Evolutionary conservation across 1,139 yeast species (phyloP), one percentile per base, ranked within the genome.

Genomic region (Dujonia santamariae): DNA sequence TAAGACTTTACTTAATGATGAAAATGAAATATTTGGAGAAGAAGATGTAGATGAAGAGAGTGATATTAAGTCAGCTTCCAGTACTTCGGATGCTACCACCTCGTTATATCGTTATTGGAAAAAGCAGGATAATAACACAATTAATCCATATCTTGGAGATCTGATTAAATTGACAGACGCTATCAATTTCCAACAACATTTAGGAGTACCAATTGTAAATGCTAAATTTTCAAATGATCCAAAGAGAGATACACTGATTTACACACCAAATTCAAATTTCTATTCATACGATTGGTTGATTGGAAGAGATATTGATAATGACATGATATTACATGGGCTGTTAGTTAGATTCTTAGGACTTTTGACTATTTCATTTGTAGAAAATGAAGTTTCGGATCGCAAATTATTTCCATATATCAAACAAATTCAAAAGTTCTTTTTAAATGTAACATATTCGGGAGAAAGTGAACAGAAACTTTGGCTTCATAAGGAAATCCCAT

Each of bases 381-480:
- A 69, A 35, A 70, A 61, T 37, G 75, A 69, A 38, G 65, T 67
- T n/a, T 59, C 63, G 7, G 61, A 62, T 37, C 54, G 52, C 39
- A 54, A 52, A 26, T 48, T 64, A 1, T 28, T 41, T 2, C 40
- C 46, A 4, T 64, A 63, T 44, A 49, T 57, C 28, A 34, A 42
- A 4, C 40, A 41, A 13, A 50, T 63, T 9, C 40, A 37, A 7
- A 23, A 38, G 0, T 52, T 45, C 25, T 59, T 15, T 20, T 11
- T 9, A 7, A 6, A 24, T 7, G n/a, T 19, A 24, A 15, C 19
- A 15, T 15, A 9, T 12, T 4, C 20, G 12, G 36, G 61, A 4
- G 27, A 35, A 1, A 22, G 36, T 3, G n/a, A n/a, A n/a, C n/a
- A n/a, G n/a, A n/a, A n/a, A n/a, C n/a, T n/a, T n/a, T 64, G 70